Conservation (phyloP, 352 stramenopile species). For the Globisporangium parvum region DNA sequence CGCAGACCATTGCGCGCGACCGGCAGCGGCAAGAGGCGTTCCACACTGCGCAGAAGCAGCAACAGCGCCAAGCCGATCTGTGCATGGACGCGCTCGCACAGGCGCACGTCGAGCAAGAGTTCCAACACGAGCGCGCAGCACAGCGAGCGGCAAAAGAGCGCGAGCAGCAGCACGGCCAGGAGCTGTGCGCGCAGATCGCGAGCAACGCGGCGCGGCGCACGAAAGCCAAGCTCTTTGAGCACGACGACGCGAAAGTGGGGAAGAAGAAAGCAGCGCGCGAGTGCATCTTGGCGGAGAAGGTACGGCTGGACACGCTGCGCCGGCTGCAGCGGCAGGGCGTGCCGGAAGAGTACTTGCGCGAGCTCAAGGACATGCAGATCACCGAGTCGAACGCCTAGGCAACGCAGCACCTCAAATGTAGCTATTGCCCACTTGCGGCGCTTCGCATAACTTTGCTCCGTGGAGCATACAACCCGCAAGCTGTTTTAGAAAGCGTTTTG, state of each 20-base stretch:
- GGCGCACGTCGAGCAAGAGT: constrained; percentile 36
- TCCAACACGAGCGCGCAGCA: constrained; percentile 26
- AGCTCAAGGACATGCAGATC: constrained; percentile 58
- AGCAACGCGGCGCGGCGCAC: constrained; percentile 38
- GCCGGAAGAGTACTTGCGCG: constrained; percentile 58
- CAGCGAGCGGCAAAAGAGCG: constrained; percentile 27
- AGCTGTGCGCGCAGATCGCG: constrained; percentile 50
- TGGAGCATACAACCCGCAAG: too few relatives aligned
- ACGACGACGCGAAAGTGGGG: constrained; percentile 61
- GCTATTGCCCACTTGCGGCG: too few relatives aligned
- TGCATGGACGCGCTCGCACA: constrained; percentile 40
- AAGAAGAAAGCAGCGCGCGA: constrained; percentile 74
- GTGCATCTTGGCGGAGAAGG: constrained; percentile 72
- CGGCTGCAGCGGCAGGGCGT: constrained; percentile 60
- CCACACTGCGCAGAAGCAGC: constrained; percentile 32
- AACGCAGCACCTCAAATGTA: too few relatives aligned
- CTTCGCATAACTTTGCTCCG: too few relatives aligned
- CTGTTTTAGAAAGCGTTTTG: too few relatives aligned
- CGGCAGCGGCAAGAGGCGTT: constrained; percentile 55
- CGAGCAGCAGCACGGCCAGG: constrained; percentile 27
- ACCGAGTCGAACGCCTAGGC: constrained; percentile 53
- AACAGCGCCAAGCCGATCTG: constrained; percentile 27
- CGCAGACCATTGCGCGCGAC: constrained; percentile 46
- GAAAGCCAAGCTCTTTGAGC: constrained; percentile 60
- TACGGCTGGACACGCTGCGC: constrained; percentile 51